Base-by-base conservation (phyloP, 306 rosid species). In the Cucurbita moschata region DNA sequence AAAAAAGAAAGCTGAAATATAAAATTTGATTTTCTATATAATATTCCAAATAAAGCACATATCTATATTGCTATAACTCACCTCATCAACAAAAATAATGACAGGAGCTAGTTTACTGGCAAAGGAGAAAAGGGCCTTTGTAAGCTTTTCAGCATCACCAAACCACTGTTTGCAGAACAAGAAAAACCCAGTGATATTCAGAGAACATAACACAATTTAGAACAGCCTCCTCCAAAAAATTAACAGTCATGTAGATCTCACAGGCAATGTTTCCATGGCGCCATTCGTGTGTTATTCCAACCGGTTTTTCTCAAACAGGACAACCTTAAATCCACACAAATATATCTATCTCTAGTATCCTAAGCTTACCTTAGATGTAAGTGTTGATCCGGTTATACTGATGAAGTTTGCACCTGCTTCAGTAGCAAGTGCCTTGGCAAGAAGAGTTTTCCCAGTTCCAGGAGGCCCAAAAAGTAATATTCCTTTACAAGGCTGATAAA, bases 391-490 rank as follows among this genome's bases (percentile, higher is more conserved):
- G 15, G 96, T 91, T 81, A 94, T 88, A 77, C 99, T 94, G 83
- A 94, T 89, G 87, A 94, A 91, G 82, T 91, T 94, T 38, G 99
- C 95, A 69, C 99, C 96, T 51, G 97, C 97, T 84, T 94, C 99
- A 0, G 97, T 94, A 16, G 99, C 97, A 71, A 94, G 95, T 68
- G 99, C 99, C 87, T 94, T 94, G 55, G 99, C 99, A 70, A 94
- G 81, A 81, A 94, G 99, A 67, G 99, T 94, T 86, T 94, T 94
- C 76, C 99, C 99, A 70, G 99, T 94, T 74, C 99, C 99, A 78
- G 98, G 98, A 77, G 98, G 98, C 79, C 98, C 98, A 80, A 94
- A 94, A 72, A 94, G 98, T 78, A 94, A 72, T 77, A 94, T 94
- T 81, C 99, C 99, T 83, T 91, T 94, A 87, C 96, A 89, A 63